These are phyloP conservation scores for Raphanus hybrid DNA, from an alignment of 441 rosid species.

Conservation along the genomic window DNA sequence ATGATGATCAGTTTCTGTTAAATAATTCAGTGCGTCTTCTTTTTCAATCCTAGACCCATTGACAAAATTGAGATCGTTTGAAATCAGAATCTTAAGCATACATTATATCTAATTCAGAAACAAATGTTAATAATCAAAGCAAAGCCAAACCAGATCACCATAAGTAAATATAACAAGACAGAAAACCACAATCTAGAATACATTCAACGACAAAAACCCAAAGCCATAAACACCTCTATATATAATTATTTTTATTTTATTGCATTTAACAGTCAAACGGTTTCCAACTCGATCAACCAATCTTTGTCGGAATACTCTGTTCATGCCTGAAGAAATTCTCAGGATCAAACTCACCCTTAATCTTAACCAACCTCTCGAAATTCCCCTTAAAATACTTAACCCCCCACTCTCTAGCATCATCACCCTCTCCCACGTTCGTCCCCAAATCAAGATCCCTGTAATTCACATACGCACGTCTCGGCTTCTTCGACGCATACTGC, in stretches of 20 bases:
- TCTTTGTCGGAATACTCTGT: conserved; percentile 42
- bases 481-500: conserved; percentile 43
- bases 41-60: no score
- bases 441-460: conserved; percentile 57
- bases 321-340: conserved; percentile 48
- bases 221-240: no score
- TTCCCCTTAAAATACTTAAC: conserved; percentile 38
- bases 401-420: conserved; percentile 47
- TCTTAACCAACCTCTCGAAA: conserved; percentile 43
- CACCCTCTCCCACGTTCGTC: conserved; percentile 38
- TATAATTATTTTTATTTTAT: neutral
- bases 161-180: neutral
- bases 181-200: neutral
- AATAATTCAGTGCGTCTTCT: no score
- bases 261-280: neutral
- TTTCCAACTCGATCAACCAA: conserved; percentile 11
- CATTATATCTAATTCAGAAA: no score
- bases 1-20: no score
- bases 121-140: no score
- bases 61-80: no score
- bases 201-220: neutral
- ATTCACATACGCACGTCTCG: conserved; percentile 51
- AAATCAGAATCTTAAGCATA: no score
- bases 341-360: conserved; percentile 43
- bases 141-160: neutral